Conservation (phyloP, 129 eudicot genomes). For the Flaveria ramosissima region DNA sequence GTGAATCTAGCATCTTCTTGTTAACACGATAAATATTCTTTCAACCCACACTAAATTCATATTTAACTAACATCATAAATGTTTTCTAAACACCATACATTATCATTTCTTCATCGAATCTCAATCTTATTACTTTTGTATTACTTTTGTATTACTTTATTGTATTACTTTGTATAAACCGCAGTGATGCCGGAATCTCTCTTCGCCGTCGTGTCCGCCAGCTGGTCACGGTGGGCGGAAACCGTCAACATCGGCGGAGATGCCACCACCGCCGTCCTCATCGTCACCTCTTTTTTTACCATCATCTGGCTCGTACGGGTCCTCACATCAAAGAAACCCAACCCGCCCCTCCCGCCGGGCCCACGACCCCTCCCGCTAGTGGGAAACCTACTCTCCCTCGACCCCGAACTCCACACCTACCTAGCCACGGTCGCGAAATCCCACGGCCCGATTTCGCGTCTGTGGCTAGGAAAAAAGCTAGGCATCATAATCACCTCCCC, state of each 20-base stretch:
- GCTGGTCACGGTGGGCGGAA: slow-evolving; percentile 31
- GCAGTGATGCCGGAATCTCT: neutral
- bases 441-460: slow-evolving; percentile 56
- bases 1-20: neutral
- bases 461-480: slow-evolving; percentile 54
- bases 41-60: neutral
- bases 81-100: neutral
- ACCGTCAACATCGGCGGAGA: neutral
- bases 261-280: neutral
- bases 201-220: neutral
- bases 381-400: slow-evolving; percentile 60
- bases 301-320: slow-evolving; percentile 15
- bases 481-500: slow-evolving; percentile 58
- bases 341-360: slow-evolving; percentile 52
- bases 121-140: neutral
- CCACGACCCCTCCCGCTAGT: slow-evolving; percentile 50
- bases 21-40: neutral
- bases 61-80: neutral
- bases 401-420: slow-evolving; percentile 61
- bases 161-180: neutral
- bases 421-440: slow-evolving; percentile 41
- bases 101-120: neutral
- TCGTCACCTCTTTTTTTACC: slow-evolving; percentile 3
- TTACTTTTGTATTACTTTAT: no score
- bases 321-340: neutral